Evolutionary conservation across 139 green algal genomes (phyloP).

Genomic region (Chlorella sp.): DNA sequence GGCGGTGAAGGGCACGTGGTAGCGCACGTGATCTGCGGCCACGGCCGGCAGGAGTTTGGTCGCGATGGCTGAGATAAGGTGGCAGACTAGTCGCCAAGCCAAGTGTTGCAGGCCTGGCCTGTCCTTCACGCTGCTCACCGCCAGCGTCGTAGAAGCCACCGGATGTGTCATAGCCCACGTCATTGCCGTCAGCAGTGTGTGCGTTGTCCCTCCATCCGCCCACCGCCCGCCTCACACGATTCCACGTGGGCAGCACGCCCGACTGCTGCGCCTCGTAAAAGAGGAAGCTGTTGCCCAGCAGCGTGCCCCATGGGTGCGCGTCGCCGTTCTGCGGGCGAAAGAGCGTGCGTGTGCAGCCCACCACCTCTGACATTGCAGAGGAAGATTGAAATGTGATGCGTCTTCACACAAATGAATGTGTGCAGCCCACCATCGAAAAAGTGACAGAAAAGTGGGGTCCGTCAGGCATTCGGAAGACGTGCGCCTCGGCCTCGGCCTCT

Average conservation of each 20-base stretch:
- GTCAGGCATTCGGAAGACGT: no score
- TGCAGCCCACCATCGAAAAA: no score
- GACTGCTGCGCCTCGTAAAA: slow-evolving; percentile 8
- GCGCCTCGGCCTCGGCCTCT: no score
- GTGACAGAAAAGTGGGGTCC: no score
- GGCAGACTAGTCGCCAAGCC: no score
- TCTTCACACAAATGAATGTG: no score
- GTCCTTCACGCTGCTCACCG: not conserved
- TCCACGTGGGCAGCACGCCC: not conserved
- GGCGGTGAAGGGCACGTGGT: not conserved
- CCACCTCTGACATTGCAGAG: no score
- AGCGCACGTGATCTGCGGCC: not conserved
- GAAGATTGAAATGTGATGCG: no score
- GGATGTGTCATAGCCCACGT: not conserved
- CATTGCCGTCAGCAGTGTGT: not conserved
- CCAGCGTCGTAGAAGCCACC: slow-evolving; percentile 1
- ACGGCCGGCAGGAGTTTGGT: no score
- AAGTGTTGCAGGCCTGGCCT: no score
- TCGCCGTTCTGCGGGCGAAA: not conserved
- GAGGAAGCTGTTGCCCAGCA: not conserved
- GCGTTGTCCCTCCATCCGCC: not conserved
- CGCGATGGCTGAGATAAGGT: no score
- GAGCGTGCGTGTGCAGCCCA: no score
- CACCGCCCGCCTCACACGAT: not conserved
- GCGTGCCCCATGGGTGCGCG: not conserved